Conservation (phyloP, 257 asterid genomes). For the Solanum corneliomulleri region DNA sequence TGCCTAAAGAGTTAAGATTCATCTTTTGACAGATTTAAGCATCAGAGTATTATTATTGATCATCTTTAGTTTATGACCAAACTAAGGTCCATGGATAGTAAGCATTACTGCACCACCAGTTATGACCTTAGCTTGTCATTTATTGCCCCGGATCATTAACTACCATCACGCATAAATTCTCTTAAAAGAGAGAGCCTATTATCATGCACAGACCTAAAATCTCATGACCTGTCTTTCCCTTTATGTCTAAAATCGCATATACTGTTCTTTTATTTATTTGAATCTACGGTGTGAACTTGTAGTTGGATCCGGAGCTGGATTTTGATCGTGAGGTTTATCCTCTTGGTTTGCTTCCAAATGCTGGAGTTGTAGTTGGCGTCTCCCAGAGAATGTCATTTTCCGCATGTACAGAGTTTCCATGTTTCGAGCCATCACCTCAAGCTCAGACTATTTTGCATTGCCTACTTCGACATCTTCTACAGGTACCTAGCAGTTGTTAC, state of each 20-base stretch:
- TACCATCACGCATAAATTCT: not conserved
- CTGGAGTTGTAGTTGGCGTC: slow-evolving; percentile 98
- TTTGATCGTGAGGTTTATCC: slow-evolving; percentile 99
- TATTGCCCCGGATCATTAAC: not conserved
- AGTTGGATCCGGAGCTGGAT: slow-evolving; percentile 99
- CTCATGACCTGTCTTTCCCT: not conserved
- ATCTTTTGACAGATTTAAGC: not conserved
- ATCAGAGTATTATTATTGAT: not conserved
- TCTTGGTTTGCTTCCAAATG: slow-evolving; percentile 94
- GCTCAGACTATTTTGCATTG: slow-evolving; percentile 98
- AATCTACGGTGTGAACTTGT: slow-evolving; percentile 20
- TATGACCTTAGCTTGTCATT: not conserved
- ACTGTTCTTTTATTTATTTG: slow-evolving; percentile 5
- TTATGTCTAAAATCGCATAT: not conserved
- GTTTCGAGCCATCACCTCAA: slow-evolving; percentile 98
- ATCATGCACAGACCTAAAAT: not conserved
- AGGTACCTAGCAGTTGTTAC: slow-evolving; percentile 32
- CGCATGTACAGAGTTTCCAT: slow-evolving; percentile 96
- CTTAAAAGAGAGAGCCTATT: not conserved
- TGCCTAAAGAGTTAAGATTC: not conserved
- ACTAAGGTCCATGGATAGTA: not conserved
- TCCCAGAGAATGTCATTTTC: slow-evolving; percentile 98
- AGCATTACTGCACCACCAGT: not conserved
- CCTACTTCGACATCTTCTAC: slow-evolving; percentile 96
- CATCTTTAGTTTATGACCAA: not conserved